A percentile compares a stretch with the other conserved stretches of the same genome.
Conservation (phyloP, 2,329 filamentous ascomycete genomes). For the Myriosclerotinia scirpicola region DNA sequence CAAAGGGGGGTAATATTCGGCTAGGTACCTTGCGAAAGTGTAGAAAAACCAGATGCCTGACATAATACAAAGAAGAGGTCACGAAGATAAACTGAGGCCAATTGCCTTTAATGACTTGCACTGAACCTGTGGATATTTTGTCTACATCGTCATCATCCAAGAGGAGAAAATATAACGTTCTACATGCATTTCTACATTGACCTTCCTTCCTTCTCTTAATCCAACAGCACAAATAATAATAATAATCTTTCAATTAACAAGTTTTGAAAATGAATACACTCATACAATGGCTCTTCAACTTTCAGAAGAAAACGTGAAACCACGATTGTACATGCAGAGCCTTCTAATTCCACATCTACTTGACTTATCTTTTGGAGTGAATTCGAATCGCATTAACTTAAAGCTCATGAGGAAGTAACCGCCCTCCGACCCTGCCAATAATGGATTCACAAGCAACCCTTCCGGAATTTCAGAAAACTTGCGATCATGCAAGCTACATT, state of each 20-base stretch:
- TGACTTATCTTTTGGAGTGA: background rate
- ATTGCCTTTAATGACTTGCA: background rate
- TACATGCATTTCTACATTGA: background rate
- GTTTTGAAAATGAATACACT: slow-evolving; percentile 2
- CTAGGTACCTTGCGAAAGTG: background rate
- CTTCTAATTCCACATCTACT: background rate
- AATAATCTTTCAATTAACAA: background rate
- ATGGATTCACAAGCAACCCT: background rate
- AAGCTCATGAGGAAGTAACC: background rate
- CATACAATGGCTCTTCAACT: background rate
- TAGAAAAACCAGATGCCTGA: too few relatives aligned
- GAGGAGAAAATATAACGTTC: too few relatives aligned
- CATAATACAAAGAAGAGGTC: background rate
- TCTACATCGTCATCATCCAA: background rate
- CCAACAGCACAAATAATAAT: background rate
- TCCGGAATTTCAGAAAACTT: background rate
- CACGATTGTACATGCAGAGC: background rate
- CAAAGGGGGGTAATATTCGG: background rate
- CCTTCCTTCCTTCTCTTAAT: background rate
- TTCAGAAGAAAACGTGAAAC: background rate
- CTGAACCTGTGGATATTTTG: background rate
- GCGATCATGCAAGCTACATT: background rate
- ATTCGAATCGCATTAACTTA: background rate
- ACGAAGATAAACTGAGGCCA: background rate
- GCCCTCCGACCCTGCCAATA: background rate